These are phyloP conservation scores for Kwoniella heveanensis DNA, from an alignment of 768 basidiomycete genomes.

Conservation along the genomic window DNA sequence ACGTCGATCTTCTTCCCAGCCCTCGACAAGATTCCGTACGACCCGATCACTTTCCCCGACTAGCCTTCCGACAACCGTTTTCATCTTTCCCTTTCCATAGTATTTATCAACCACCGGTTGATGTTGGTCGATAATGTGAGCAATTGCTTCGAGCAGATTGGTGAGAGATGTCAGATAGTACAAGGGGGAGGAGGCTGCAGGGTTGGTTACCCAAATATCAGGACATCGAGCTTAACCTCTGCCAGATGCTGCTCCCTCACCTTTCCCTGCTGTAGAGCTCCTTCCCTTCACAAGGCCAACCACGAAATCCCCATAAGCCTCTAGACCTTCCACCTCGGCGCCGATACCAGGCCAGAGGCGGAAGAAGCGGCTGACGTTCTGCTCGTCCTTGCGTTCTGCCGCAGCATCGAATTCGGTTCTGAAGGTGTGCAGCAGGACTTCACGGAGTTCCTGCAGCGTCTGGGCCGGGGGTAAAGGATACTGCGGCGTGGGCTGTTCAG, in stretches of 20 bases:
- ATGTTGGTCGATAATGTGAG: conserved; percentile 94
- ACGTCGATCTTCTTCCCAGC: conserved; percentile 89
- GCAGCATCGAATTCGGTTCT: conserved; percentile 78
- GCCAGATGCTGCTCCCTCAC: conserved; percentile 61
- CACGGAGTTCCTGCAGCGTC: conserved; percentile 73
- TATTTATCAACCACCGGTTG: conserved; percentile 98
- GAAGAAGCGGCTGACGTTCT: conserved; percentile 88
- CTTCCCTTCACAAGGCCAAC: conserved; percentile 82
- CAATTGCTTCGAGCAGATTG: conserved; percentile 89
- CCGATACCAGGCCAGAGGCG: conserved; percentile 95
- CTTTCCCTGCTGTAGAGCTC: conserved; percentile 76
- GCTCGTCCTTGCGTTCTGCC: conserved; percentile 76
- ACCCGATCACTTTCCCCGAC: conserved; percentile 85
- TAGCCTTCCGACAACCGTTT: conserved; percentile 68
- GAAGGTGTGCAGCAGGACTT: conserved; percentile 75
- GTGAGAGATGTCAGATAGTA: conserved; percentile 90
- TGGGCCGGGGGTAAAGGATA: conserved; percentile 82
- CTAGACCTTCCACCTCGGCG: conserved; percentile 86
- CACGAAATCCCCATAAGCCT: conserved; percentile 90
- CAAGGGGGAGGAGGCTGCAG: conserved; percentile 79
- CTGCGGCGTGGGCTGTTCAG: conserved; percentile 78
- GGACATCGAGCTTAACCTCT: neutral
- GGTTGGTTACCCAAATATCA: neutral
- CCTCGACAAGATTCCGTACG: conserved; percentile 69
- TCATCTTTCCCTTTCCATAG: conserved; percentile 88